These are phyloP conservation scores for Strobilomyces confusus DNA, from an alignment of 768 basidiomycete genomes.

Conservation along the genomic window DNA sequence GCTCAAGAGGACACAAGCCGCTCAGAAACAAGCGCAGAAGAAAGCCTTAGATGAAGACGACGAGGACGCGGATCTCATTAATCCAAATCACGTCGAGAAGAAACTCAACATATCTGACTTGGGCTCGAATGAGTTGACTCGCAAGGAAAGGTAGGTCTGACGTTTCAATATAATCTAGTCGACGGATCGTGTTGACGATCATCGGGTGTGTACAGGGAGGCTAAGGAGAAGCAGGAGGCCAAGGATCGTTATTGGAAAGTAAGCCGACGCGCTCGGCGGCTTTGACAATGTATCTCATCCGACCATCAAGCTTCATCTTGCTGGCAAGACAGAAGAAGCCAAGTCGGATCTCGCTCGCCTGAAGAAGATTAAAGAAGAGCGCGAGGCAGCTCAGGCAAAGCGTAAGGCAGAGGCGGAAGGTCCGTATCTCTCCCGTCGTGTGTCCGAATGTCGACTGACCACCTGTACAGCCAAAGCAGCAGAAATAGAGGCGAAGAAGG, in stretches of 20 bases:
- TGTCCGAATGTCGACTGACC: neutral
- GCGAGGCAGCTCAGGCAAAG: slow-evolving; percentile 84
- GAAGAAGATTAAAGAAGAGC: slow-evolving; percentile 79
- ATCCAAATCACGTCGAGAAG: slow-evolving; percentile 75
- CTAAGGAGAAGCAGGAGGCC: slow-evolving; percentile 88
- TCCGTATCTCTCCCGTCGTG: slow-evolving; percentile 29
- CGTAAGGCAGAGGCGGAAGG: slow-evolving; percentile 87
- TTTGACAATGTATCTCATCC: slow-evolving; percentile 1
- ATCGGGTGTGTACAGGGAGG: slow-evolving; percentile 52
- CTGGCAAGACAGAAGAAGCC: slow-evolving; percentile 89
- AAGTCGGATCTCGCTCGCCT: slow-evolving; percentile 85
- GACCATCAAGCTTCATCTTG: slow-evolving; percentile 51
- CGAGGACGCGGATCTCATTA: slow-evolving; percentile 68
- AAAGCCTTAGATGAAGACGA: slow-evolving; percentile 44
- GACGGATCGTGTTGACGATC: neutral
- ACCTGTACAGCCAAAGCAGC: slow-evolving; percentile 53
- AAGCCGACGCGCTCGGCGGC: slow-evolving; percentile 6
- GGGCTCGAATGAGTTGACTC: slow-evolving; percentile 56
- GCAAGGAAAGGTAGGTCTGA: slow-evolving; percentile 55
- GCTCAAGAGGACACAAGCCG: slow-evolving; percentile 76
- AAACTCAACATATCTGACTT: slow-evolving; percentile 75
- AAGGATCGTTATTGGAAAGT: slow-evolving; percentile 89
- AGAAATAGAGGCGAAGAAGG: slow-evolving; percentile 58
- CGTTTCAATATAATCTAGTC: neutral
- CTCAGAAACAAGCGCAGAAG: slow-evolving; percentile 39